Conservation (phyloP, 2,329 filamentous ascomycete species). For the Diaporthe humulicola region DNA sequence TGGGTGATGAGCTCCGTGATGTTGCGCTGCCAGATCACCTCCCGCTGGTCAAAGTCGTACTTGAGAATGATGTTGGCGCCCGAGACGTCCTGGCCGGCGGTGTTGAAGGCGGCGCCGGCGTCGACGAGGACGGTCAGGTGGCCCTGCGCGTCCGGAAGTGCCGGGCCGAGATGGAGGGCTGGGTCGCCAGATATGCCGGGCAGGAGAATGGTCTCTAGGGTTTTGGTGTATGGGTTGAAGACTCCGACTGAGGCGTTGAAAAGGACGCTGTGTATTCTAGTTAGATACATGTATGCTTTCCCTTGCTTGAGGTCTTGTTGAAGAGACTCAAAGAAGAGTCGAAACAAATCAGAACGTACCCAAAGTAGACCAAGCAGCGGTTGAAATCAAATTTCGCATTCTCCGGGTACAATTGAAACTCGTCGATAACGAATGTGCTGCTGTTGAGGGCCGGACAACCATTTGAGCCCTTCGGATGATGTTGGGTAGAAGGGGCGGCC, state of each 20-base stretch:
- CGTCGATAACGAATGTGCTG: slow-evolving; percentile 44
- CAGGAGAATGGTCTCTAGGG: slow-evolving; percentile 46
- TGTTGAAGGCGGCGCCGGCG: slow-evolving; percentile 51
- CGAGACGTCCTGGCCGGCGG: slow-evolving; percentile 50
- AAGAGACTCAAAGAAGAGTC: not conserved
- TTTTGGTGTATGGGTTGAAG: slow-evolving; percentile 50
- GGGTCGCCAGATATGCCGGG: slow-evolving; percentile 48
- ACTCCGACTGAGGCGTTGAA: slow-evolving; percentile 51
- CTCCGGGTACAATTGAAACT: slow-evolving; percentile 53
- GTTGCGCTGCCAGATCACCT: slow-evolving; percentile 50
- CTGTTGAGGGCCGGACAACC: slow-evolving; percentile 42
- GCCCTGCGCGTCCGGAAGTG: slow-evolving; percentile 50
- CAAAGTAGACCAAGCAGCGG: slow-evolving; percentile 50
- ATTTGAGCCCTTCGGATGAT: not conserved
- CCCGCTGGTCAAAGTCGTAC: slow-evolving; percentile 46
- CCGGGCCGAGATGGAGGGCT: slow-evolving; percentile 51
- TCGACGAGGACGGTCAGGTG: slow-evolving; percentile 52
- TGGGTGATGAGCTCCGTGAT: slow-evolving; percentile 46
- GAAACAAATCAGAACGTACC: slow-evolving; percentile 40
- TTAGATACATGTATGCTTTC: not conserved
- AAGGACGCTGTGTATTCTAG: slow-evolving; percentile 42
- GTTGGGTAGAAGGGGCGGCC: not conserved
- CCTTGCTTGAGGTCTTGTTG: not conserved
- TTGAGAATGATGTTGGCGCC: slow-evolving; percentile 55
- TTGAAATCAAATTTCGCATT: slow-evolving; percentile 52